Base-by-base conservation (phyloP, 257 asterid genomes). In the Verbena officinalis region DNA sequence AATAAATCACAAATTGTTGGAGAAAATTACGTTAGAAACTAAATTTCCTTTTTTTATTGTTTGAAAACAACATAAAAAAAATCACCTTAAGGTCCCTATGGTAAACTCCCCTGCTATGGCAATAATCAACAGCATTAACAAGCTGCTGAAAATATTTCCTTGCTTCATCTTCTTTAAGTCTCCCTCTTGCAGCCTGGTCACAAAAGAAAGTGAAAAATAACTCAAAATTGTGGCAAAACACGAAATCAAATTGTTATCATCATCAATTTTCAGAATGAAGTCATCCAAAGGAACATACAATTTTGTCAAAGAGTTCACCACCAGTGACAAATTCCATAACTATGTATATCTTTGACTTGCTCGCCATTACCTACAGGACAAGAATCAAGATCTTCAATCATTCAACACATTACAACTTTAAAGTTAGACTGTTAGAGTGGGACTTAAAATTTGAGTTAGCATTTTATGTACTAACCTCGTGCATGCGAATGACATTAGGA, bases 151-250 rank as follows among this genome's bases (percentile, higher is more conserved):
- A 90, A 39, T 93, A 90, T 64, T 78, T 84, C 68, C 98, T 88
- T 16, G 97, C 96, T 75, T 87, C 97, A 54, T 93, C 98, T 86
- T 93, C 98, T 79, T 86, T 93, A 62, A 90, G 90, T 91, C 93
- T 85, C 69, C 98, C 97, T 71, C 61, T 80, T 44, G 79, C 75
- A 50, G 98, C 94, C 98, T 92, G 71, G 48, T 50, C 59, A 57
- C 64, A 64, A 60, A 59, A 73, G 62, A 70, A 34, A 33, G 65
- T 65, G 27, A n/a, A n/a, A n/a, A n/a, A n/a, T n/a, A n/a, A n/a
- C n/a, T n/a, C n/a, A n/a, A n/a, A n/a, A n/a, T n/a, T n/a, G n/a
- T n/a, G n/a, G n/a, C n/a, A 68, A 12, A 27, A 16, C 1, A 52
- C 55, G 12, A 49, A 64, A 62, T 57, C n/a, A 16, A 8, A 69